phyloP scores from a whole-genome alignment of 306 rosid species.

The Arachis hypogaea region DNA sequence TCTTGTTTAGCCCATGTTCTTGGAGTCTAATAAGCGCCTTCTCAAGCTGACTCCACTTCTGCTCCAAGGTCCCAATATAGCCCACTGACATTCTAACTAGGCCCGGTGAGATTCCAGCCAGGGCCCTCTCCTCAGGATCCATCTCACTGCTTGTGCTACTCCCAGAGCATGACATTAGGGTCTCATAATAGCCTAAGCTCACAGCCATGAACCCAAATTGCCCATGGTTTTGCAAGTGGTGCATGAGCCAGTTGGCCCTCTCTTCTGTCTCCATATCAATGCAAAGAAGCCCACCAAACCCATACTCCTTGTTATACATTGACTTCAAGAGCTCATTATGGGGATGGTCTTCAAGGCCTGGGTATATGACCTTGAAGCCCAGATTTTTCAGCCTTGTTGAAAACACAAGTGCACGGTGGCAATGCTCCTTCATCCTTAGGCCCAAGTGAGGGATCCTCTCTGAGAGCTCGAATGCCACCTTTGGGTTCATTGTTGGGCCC shows the following conservation, averaged over 20 bases:
- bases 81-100: conserved; percentile 81
- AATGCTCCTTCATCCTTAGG: conserved; percentile 81
- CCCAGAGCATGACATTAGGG: conserved; percentile 92
- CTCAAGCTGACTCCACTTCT: conserved; percentile 80
- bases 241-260: conserved; percentile 76
- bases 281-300: conserved; percentile 80
- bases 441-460: conserved; percentile 85
- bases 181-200: conserved; percentile 87
- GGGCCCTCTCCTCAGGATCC: conserved; percentile 56
- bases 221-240: conserved; percentile 61
- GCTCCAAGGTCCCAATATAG: conserved; percentile 83
- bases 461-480: conserved; percentile 86
- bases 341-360: conserved; percentile 83
- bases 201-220: conserved; percentile 95
- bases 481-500: conserved; percentile 95
- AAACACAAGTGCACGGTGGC: conserved; percentile 60
- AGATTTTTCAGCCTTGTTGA: conserved; percentile 63
- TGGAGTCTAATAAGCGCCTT: conserved; percentile 64
- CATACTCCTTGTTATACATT: conserved; percentile 66
- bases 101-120: conserved; percentile 90
- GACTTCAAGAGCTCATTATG: conserved; percentile 63
- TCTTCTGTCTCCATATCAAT: conserved; percentile 92
- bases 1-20: conserved; percentile 26
- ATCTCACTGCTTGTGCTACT: conserved; percentile 93
- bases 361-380: conserved; percentile 79